Evolutionary conservation across 352 stramenopile species (phyloP).

Genomic region (Ochromonadaceae sp.): DNA sequence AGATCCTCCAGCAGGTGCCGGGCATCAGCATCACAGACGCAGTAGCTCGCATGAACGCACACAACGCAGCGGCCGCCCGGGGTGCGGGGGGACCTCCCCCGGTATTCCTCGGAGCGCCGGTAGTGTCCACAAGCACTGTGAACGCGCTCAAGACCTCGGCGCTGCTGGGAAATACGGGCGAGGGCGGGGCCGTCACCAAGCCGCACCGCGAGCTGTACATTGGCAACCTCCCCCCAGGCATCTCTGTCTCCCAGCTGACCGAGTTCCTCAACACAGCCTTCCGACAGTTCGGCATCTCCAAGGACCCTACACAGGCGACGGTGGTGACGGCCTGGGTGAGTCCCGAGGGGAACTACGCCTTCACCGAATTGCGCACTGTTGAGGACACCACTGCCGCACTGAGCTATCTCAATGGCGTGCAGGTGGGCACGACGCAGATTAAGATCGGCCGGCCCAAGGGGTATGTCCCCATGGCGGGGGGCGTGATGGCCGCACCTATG

Average conservation of each 20-base stretch:
- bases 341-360: conserved; percentile 9
- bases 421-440: not conserved
- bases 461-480: not conserved
- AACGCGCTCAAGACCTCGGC: not conserved
- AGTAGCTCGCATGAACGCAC: not conserved
- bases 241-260: not conserved
- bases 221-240: conserved; percentile 2
- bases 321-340: conserved; percentile 2
- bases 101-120: too few species aligned
- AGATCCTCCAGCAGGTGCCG: not conserved
- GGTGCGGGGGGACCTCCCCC: not conserved
- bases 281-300: not conserved
- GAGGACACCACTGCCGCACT: not conserved
- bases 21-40: conserved; percentile 9
- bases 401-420: not conserved
- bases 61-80: not conserved
- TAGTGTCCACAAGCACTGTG: too few species aligned
- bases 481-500: not conserved
- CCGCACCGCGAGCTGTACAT: not conserved
- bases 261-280: conserved; percentile 11
- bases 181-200: not conserved
- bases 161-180: not conserved
- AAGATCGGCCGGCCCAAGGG: conserved; percentile 8
- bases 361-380: conserved; percentile 4
- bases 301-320: not conserved